A percentile compares a stretch with the other conserved stretches of the same genome.
These are phyloP conservation scores for Suhomyces bribrorum DNA, from an alignment of 1,139 yeast genomes.

Conservation along the genomic window DNA sequence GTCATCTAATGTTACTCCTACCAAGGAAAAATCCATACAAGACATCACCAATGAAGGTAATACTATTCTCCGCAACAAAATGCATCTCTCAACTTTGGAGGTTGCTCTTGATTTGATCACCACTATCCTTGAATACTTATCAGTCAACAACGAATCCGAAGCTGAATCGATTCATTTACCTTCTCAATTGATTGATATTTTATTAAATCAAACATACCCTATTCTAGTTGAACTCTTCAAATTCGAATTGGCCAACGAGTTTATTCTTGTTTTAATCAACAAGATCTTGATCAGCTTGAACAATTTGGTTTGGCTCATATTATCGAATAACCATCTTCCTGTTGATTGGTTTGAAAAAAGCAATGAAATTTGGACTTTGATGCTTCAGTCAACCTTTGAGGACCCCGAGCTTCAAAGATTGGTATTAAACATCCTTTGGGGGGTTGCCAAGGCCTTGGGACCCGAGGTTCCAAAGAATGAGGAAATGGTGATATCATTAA, in stretches of 20 bases:
- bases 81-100: constrained; percentile 64
- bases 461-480: constrained; percentile 27
- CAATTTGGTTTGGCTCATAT: constrained; percentile 62
- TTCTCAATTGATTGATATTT: constrained; percentile 25
- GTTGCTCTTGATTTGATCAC: constrained; percentile 73
- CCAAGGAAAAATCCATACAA: constrained; percentile 8
- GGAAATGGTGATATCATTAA: constrained; percentile 27
- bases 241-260: constrained; percentile 29
- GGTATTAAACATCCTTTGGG: constrained; percentile 63
- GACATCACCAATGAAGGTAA: constrained; percentile 18
- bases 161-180: constrained; percentile 22
- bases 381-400: constrained; percentile 23
- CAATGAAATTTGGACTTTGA: constrained; percentile 39
- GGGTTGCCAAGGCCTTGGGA: constrained; percentile 49
- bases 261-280: constrained; percentile 41
- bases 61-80: constrained; percentile 44
- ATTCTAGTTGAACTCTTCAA: constrained; percentile 40
- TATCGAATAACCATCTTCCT: constrained; percentile 36
- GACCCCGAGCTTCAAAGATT: constrained; percentile 41
- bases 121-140: constrained; percentile 64
- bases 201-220: constrained; percentile 40
- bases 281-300: constrained; percentile 68
- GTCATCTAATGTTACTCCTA: constrained; percentile 6
- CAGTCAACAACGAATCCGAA: constrained; percentile 28
- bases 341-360: constrained; percentile 37